A percentile compares a stretch with the other conserved stretches of the same genome.
These are phyloP conservation scores for Mycosarcoma mackinlayi DNA, from an alignment of 1,284 basidiomycete species.

Conservation along the genomic window DNA sequence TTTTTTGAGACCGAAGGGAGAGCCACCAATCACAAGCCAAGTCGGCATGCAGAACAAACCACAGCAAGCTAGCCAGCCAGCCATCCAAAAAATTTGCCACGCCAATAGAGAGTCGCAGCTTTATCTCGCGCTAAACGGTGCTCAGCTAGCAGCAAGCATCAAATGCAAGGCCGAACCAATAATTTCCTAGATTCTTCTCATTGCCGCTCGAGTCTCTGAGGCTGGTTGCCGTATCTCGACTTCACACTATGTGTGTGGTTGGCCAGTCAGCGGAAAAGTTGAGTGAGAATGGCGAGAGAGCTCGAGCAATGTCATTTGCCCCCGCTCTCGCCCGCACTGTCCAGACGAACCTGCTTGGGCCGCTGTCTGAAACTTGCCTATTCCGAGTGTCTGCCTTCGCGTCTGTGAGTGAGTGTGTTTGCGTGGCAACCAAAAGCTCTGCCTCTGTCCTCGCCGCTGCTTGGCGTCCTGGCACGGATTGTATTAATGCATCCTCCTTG, in stretches of 20 bases:
- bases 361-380: background rate
- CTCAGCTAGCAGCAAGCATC: too few species aligned
- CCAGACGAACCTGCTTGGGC: background rate
- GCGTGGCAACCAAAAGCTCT: too few species aligned
- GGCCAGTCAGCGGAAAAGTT: background rate
- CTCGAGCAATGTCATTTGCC: background rate
- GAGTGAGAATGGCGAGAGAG: background rate
- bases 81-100: constrained; percentile 7
- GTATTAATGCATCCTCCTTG: constrained; percentile 8
- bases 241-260: too few species aligned
- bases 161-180: too few species aligned
- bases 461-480: constrained; percentile 2
- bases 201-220: too few species aligned
- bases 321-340: constrained; percentile 1
- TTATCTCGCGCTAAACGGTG: too few species aligned
- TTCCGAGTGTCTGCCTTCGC: too few species aligned
- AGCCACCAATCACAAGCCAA: background rate
- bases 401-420: too few species aligned
- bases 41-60: background rate
- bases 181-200: background rate
- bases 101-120: background rate
- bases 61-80: background rate
- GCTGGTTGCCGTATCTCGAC: too few species aligned
- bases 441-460: background rate
- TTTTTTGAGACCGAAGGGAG: background rate